Conservation (phyloP, 2,329 filamentous ascomycete species). For the Pseudocercospora macadamiae region DNA sequence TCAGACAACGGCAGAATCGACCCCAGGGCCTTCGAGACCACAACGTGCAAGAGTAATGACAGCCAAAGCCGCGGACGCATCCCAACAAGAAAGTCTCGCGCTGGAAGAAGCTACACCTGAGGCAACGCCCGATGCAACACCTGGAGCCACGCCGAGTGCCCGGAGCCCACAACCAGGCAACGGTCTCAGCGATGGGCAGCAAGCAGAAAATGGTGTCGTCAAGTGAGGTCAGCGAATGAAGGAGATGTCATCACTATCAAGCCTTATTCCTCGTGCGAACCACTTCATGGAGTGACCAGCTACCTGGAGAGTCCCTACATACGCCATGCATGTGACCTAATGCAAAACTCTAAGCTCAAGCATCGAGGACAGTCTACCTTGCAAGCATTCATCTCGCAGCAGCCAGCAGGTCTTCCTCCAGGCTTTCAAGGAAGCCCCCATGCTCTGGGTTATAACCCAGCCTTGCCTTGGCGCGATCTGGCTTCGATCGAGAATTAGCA, state of each 20-base stretch:
- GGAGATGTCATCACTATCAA: neutral
- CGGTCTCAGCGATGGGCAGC: neutral
- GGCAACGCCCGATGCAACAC: neutral
- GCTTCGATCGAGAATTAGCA: conserved; percentile 59
- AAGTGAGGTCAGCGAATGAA: neutral
- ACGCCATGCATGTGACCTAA: no score
- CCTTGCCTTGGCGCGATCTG: conserved; percentile 56
- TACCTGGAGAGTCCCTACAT: no score
- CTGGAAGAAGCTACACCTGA: neutral
- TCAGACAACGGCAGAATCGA: neutral
- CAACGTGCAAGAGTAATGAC: neutral
- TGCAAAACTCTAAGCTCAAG: no score
- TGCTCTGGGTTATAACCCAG: conserved; percentile 61
- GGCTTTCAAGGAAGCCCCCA: conserved; percentile 54
- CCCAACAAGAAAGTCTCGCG: neutral
- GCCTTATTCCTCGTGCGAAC: neutral
- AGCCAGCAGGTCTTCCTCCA: conserved; percentile 42
- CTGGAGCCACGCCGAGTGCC: neutral
- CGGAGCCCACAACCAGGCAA: neutral
- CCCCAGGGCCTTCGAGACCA: neutral
- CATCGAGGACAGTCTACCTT: no score
- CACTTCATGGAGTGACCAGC: no score
- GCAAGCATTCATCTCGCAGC: neutral
- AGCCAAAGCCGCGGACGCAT: neutral
- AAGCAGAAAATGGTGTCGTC: neutral